Conservation (phyloP, 2,329 filamentous ascomycete genomes). For the Paramyrothecium sp. region DNA sequence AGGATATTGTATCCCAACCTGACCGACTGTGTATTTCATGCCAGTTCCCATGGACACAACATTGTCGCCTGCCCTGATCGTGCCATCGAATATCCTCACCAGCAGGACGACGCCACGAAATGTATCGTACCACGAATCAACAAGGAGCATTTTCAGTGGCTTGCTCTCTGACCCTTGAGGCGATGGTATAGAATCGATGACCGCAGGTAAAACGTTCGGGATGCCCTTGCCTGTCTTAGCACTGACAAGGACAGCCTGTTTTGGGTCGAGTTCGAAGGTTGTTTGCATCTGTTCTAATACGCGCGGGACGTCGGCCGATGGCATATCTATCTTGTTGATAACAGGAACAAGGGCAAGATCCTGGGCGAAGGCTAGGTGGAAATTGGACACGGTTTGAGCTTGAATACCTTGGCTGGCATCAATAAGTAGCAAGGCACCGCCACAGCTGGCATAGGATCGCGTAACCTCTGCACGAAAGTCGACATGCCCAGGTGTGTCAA, state of each 20-base stretch:
- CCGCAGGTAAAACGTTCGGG: constrained; percentile 74
- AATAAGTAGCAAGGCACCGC: constrained; percentile 86
- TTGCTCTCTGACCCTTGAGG: constrained; percentile 71
- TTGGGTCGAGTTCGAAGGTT: constrained; percentile 83
- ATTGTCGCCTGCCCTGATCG: constrained; percentile 77
- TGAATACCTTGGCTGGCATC: constrained; percentile 97
- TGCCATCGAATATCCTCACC: constrained; percentile 87
- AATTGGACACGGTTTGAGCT: constrained; percentile 97
- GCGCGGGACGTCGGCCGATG: constrained; percentile 81
- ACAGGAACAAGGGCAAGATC: constrained; percentile 84
- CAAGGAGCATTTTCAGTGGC: constrained; percentile 80
- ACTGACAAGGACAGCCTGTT: constrained; percentile 70
- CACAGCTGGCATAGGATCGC: constrained; percentile 92
- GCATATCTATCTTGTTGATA: constrained; percentile 94
- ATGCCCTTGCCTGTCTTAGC: constrained; percentile 95
- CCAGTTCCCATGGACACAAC: constrained; percentile 87
- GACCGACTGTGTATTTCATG: constrained; percentile 87
- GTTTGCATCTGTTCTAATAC: constrained; percentile 83
- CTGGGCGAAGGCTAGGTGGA: constrained; percentile 94
- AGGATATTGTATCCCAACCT: constrained; percentile 96
- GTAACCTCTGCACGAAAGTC: constrained; percentile 97
- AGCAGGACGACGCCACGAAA: constrained; percentile 92
- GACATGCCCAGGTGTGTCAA: constrained; percentile 96
- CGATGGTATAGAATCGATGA: constrained; percentile 80
- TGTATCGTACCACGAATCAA: constrained; percentile 98